Evolutionary conservation across 129 eudicot genomes (phyloP), one percentile per base, ranked within the genome.

Genomic region (Flaveria brownii): DNA sequence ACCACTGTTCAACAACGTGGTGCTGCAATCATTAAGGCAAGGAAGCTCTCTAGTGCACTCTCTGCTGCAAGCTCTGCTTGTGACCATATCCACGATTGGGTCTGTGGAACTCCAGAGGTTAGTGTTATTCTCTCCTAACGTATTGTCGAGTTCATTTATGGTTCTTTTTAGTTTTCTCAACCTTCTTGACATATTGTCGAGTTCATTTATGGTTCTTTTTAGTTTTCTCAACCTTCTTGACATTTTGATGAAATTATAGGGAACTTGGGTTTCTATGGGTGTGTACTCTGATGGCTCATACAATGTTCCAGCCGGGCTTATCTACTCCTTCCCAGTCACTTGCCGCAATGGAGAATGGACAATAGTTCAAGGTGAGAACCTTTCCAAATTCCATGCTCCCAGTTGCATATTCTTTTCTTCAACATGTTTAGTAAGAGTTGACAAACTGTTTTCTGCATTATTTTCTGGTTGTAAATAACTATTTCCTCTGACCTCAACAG

Each of bases 1-100:
- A 77, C 86, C 65, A 90, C 91, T 59, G 98, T 93, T 30, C 98
- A 93, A 68, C 98, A 93, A 63, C 97, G 98, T 78, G 98, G 98
- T 70, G 98, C 98, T 82, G 98, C 98, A 2, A 93, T 93, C 52
- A 93, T 93, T 80, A 93, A 93, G 78, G 98, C 98, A 77, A 88
- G 98, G 85, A 93, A 93, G 91, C 91, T 93, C 12, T 93, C 98
- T 5, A 93, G 98, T 90, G 98, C 98, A 23, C 82, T 93, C 39
- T 93, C 98, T 56, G 98, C 98, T 81, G 98, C 98, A 49, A 93
- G 98, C 72, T 84, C 98, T 73, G 98, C 98, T 68, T 93, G 98
- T 84, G 98, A 93, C 82, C 98, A 93, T 83, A 93, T 93, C 22
- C 98, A 96, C 70, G 96, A 93, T 51, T 93, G 97, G 98, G 97